A percentile compares a stretch with the other conserved stretches of the same genome.
Conservation (phyloP, 2,329 filamentous ascomycete species). For the Lasiodiplodia citricola region DNA sequence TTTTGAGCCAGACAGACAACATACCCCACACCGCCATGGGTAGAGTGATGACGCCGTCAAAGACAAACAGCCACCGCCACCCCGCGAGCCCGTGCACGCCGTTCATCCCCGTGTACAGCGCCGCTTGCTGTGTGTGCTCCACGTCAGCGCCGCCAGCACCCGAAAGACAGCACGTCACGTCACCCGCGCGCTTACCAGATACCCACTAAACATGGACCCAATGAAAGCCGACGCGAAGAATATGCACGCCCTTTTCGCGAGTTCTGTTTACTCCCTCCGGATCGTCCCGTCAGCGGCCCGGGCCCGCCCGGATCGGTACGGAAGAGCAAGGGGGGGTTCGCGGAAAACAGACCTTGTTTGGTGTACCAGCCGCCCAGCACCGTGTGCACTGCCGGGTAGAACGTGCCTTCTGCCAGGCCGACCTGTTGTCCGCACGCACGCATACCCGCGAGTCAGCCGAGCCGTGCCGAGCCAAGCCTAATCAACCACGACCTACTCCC, state of each 20-base stretch:
- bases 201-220: conserved; percentile 17
- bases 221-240: conserved; percentile 16
- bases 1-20: background rate
- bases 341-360: background rate
- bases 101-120: conserved; percentile 33
- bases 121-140: background rate
- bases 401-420: conserved; percentile 9
- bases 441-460: background rate
- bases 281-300: no score
- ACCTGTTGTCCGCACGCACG: background rate
- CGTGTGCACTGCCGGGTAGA: conserved; percentile 16
- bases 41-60: conserved; percentile 38
- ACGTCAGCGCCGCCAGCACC: background rate
- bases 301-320: no score
- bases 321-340: no score
- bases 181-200: background rate
- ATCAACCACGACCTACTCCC: no score
- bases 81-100: conserved; percentile 32
- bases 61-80: conserved; percentile 40
- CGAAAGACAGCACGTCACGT: no score
- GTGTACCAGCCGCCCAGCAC: conserved; percentile 22
- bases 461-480: no score
- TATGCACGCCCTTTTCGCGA: conserved; percentile 9
- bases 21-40: conserved; percentile 38
- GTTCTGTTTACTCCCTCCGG: background rate